Evolutionary conservation across 306 rosid genomes (phyloP).

Genomic region (Lathyrus aphaca): DNA sequence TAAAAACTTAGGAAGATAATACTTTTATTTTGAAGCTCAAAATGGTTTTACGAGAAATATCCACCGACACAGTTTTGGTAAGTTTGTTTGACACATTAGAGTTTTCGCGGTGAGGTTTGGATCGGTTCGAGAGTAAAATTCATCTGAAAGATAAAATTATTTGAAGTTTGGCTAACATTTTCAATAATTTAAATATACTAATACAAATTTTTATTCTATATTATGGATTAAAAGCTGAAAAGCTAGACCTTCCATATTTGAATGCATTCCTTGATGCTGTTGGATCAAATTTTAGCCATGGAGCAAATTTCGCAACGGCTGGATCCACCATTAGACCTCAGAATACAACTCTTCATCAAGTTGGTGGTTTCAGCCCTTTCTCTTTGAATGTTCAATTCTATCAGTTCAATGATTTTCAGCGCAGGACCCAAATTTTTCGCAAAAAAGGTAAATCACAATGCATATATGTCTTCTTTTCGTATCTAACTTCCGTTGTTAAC

Average conservation of each 20-base stretch:
- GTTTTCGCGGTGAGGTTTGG: no score
- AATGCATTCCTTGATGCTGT: slow-evolving; percentile 71
- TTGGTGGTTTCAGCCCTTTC: slow-evolving; percentile 74
- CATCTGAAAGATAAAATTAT: no score
- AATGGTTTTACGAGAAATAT: not conserved
- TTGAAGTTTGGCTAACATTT: not conserved
- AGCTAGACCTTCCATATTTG: slow-evolving; percentile 62
- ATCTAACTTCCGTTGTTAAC: not conserved
- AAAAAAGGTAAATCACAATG: slow-evolving; percentile 47
- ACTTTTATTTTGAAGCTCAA: not conserved
- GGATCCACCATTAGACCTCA: slow-evolving; percentile 83
- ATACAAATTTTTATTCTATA: not conserved
- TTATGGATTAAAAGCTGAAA: slow-evolving; percentile 49
- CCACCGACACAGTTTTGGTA: slow-evolving; percentile 33
- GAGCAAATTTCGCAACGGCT: slow-evolving; percentile 87
- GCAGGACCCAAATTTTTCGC: slow-evolving; percentile 53
- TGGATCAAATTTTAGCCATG: slow-evolving; percentile 72
- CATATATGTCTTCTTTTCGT: not conserved
- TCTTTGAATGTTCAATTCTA: slow-evolving; percentile 67
- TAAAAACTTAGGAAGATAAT: not conserved
- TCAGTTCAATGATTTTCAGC: slow-evolving; percentile 67
- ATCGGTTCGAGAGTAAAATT: no score
- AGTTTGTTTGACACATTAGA: no score
- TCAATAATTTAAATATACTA: no score
- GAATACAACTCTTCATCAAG: slow-evolving; percentile 66